Base-by-base conservation (phyloP, 1,284 basidiomycete genomes). In the Mycena sp. region DNA sequence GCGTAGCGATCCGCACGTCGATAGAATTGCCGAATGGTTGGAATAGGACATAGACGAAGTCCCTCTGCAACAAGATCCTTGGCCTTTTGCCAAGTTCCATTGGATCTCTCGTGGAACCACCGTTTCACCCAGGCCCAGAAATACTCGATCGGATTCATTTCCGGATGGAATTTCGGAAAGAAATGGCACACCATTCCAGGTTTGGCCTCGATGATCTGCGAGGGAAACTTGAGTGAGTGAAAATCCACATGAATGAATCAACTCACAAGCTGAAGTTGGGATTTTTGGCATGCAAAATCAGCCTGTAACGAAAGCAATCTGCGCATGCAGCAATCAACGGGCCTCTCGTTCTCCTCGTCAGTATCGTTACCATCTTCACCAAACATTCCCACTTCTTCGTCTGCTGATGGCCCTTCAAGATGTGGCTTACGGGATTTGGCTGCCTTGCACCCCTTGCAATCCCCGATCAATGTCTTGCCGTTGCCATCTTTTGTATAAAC, bases 381-480 rank as follows among this genome's bases (percentile, higher is more conserved):
- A 12, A n/a, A 21, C 40, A 30, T 29, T 5, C 19, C 28, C 12
- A 12, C 14, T 16, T 56, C 53, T 29, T 37, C 35, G 29, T 43
- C 40, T 2, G 53, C 16, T n/a, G 28, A 26, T 10, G 53, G n/a
- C 38, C 41, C 53, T 17, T 32, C 29, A 9, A 50, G 29, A 38
- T 50, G 48, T 4, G 28, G 48, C 19, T 56, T 56, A 16, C 41
- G 40, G 2, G 53, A 2, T 28, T 19, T 23, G 6, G 38, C 9
- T 4, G 7, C n/a, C 19, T 56, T 46, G 53, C 53, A 56, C 17
- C n/a, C 26, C 21, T 56, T 45, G 40, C 53, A 46, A n/a, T 56
- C 51, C 6, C 51, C 51, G n/a, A 53, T 53, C 32, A 53, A 26
- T 6, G 25, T 10, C 51, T 53, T 53, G 11, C 35, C 35, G 14